A percentile compares a stretch with the other conserved stretches of the same genome.
These are phyloP conservation scores for Termitomyces sp. DNA, from an alignment of 768 basidiomycete genomes.

Conservation along the genomic window DNA sequence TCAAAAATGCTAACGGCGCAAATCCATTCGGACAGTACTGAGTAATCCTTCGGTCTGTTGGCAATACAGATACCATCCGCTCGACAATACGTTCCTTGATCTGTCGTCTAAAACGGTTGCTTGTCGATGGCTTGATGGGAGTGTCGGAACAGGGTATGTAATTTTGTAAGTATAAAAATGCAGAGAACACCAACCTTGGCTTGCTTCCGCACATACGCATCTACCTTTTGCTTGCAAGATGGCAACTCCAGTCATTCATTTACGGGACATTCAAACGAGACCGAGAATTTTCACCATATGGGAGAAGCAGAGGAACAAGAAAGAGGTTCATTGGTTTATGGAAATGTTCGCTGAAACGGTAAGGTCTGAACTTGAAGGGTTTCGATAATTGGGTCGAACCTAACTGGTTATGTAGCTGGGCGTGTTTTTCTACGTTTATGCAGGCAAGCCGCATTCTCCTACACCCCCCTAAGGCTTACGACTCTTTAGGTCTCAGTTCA, in stretches of 20 bases:
- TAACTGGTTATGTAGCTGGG: constrained; percentile 40
- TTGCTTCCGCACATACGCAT: constrained; percentile 6
- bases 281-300: constrained; percentile 41
- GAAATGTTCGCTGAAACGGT: constrained; percentile 67
- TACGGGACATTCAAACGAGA: constrained; percentile 41
- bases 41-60: constrained; percentile 10
- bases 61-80: constrained; percentile 6
- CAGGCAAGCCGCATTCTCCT: constrained; percentile 30
- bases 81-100: constrained; percentile 5
- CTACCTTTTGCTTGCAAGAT: constrained; percentile 10
- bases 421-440: constrained; percentile 58
- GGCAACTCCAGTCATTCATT: constrained; percentile 30
- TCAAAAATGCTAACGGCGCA: background rate
- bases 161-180: constrained; percentile 8
- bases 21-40: constrained; percentile 11
- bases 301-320: constrained; percentile 47
- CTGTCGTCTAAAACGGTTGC: constrained; percentile 6
- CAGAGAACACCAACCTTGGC: background rate
- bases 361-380: constrained; percentile 11
- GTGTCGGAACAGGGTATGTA: constrained; percentile 7
- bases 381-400: background rate
- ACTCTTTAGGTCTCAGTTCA: constrained; percentile 48
- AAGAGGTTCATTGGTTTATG: constrained; percentile 46
- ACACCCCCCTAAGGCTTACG: background rate
- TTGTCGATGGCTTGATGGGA: background rate